Conservation (phyloP, 441 rosid species). For the Sinapis alba region DNA sequence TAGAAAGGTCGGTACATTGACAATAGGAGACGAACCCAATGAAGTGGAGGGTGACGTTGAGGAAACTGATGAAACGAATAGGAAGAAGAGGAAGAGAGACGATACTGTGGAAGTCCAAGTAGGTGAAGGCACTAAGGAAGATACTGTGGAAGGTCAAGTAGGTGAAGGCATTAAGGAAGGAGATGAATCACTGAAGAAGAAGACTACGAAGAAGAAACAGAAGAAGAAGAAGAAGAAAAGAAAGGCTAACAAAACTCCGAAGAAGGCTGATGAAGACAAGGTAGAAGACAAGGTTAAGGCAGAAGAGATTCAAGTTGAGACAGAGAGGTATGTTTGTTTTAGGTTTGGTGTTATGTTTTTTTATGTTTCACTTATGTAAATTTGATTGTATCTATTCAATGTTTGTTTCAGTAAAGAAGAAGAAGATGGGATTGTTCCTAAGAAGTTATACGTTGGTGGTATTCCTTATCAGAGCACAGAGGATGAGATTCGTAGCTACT, state of each 20-base stretch:
- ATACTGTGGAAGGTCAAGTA: conserved; percentile 10
- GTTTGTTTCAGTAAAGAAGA: conserved; percentile 53
- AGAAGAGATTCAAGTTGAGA: conserved; percentile 33
- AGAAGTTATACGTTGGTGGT: conserved; percentile 84
- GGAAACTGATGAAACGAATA: conserved; percentile 29
- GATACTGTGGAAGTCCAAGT: conserved; percentile 24
- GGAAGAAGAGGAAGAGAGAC: conserved; percentile 50
- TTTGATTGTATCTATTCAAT: neutral
- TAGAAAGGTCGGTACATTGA: conserved; percentile 43
- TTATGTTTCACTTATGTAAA: neutral
- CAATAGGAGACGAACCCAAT: conserved; percentile 25
- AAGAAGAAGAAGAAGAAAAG: conserved; percentile 45
- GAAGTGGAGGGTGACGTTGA: conserved; percentile 14
- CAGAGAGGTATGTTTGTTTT: conserved; percentile 48
- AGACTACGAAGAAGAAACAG: conserved; percentile 38
- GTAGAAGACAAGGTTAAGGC: conserved; percentile 34
- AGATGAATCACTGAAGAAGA: conserved; percentile 25
- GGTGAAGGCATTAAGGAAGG: conserved; percentile 32
- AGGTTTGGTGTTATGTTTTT: neutral
- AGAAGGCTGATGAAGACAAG: conserved; percentile 34
- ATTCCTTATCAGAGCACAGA: conserved; percentile 86
- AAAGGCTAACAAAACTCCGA: conserved; percentile 35
- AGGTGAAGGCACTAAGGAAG: no score
- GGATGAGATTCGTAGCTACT: conserved; percentile 84
- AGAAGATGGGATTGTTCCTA: conserved; percentile 48